Conservation (phyloP, 192 early-diverging fungal genomes). For the Backusella liffmaniae region DNA sequence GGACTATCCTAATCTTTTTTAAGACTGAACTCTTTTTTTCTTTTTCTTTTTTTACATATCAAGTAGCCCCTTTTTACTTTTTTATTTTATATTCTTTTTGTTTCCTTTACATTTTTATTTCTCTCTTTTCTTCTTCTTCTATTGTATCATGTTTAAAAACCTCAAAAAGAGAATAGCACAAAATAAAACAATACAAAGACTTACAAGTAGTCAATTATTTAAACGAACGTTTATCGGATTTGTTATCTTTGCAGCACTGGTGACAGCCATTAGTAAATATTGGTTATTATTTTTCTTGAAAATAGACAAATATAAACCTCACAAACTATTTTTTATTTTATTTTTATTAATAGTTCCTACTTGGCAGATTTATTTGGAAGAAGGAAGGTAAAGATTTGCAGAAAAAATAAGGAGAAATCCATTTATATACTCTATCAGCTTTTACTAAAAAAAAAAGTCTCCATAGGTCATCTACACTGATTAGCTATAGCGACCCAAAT, state of each 20-base stretch:
- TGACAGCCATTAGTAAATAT: constrained; percentile 20
- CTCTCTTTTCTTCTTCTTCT: neutral
- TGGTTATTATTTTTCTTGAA: no score
- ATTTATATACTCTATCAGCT: neutral
- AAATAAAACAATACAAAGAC: neutral
- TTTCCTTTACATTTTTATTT: neutral
- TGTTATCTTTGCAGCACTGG: constrained; percentile 9
- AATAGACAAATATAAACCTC: neutral
- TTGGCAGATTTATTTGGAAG: constrained; percentile 33
- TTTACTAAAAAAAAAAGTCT: neutral
- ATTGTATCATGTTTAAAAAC: neutral
- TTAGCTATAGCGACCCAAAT: constrained; percentile 27
- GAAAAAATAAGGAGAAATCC: neutral
- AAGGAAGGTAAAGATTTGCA: constrained; percentile 24
- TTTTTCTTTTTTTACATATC: neutral
- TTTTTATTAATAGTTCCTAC: constrained; percentile 23
- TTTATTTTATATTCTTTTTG: neutral
- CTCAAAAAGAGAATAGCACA: neutral
- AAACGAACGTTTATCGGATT: neutral
- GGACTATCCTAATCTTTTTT: neutral
- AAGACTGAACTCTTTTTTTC: neutral
- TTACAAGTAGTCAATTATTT: neutral
- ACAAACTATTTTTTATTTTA: neutral
- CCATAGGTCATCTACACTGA: constrained; percentile 20
- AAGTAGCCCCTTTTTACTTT: neutral